Conservation (phyloP, 768 basidiomycete species). For the Paxillus ammoniavirescens region DNA sequence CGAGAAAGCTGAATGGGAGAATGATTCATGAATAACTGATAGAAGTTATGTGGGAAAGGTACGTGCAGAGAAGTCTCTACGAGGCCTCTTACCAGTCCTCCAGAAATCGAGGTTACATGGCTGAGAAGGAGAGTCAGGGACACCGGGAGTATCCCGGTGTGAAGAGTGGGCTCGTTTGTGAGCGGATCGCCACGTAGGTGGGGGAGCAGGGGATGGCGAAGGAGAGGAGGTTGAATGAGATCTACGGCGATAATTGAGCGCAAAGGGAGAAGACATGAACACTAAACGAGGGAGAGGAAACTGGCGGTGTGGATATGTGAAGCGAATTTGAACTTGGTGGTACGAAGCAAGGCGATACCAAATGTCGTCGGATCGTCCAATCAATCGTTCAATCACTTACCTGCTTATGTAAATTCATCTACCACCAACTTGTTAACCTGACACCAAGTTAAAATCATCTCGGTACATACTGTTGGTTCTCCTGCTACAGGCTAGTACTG, state of each 20-base stretch:
- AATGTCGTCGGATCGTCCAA: not conserved
- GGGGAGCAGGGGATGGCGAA: slow-evolving; percentile 34
- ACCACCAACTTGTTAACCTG: too few relatives aligned
- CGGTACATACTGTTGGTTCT: too few relatives aligned
- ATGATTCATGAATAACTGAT: slow-evolving; percentile 2
- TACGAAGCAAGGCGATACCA: not conserved
- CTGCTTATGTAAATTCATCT: slow-evolving; percentile 2
- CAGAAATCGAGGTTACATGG: slow-evolving; percentile 55
- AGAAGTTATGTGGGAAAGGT: not conserved
- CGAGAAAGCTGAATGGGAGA: slow-evolving; percentile 15
- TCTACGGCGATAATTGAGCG: slow-evolving; percentile 43
- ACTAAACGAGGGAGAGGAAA: not conserved
- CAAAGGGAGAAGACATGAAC: slow-evolving; percentile 36
- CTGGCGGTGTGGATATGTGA: slow-evolving; percentile 24
- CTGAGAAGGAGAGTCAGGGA: slow-evolving; percentile 35
- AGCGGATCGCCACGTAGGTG: slow-evolving; percentile 39
- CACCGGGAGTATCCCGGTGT: slow-evolving; percentile 32
- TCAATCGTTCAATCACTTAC: not conserved
- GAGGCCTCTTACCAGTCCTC: slow-evolving; percentile 54
- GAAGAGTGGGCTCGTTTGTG: slow-evolving; percentile 51
- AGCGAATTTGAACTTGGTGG: not conserved
- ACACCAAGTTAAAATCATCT: too few relatives aligned
- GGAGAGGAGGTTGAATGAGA: slow-evolving; percentile 50
- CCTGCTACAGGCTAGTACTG: too few relatives aligned
- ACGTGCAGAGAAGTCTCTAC: slow-evolving; percentile 48